Base-by-base conservation (phyloP, 2,329 filamentous ascomycete genomes). In the Ophiognomonia clavigignenti-juglandacearum region DNA sequence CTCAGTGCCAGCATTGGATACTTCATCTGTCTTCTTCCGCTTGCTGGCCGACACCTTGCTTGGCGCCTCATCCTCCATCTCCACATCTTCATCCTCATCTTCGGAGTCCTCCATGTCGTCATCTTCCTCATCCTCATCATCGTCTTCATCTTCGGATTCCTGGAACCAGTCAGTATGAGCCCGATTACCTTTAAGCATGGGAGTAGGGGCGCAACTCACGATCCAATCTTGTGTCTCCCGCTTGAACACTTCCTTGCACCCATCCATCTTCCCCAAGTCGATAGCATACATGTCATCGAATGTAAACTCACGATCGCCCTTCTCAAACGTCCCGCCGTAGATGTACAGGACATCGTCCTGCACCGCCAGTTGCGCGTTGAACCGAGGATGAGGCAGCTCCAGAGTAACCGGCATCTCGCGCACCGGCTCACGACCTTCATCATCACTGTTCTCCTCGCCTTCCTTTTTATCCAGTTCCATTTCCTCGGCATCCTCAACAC, bases 201-300 rank as follows among this genome's bases (percentile, higher is more conserved):
- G 22, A 26, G 3, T 16, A 16, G 7, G 31, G 19, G 27, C 13
- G n/a, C 36, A n/a, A 67, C 76, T 68, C 63, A 86, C 83, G 46
- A 83, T 68, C 90, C 91, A 96, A 63, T 95, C 90, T 60, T 89
- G 80, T 14, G 91, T 83, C 56, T 95, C 86, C 44, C 88, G 78
- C 63, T 77, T 87, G 71, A 92, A 97, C 39, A 97, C 80, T 66
- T 96, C 86, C 63, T 90, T 92, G 54, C 93, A 92, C 4, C 93
- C 93, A 57, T 97, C 90, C 51, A 98, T 75, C 66, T 96, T 96
- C 50, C 86, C 91, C n/a, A 98, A 74, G 59, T 98, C 90, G 50
- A 97, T 83, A 2, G 89, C 85, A 67, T 95, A 95, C 66, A 98
- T 74, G 59, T 98, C 93, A 57, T 96, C 91, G 65, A 97, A 96